Percentiles rank a stretch among this genome's conserved stretches.
Conservation (phyloP, 805 yeast species). For the Pichia sporocuriosa region DNA sequence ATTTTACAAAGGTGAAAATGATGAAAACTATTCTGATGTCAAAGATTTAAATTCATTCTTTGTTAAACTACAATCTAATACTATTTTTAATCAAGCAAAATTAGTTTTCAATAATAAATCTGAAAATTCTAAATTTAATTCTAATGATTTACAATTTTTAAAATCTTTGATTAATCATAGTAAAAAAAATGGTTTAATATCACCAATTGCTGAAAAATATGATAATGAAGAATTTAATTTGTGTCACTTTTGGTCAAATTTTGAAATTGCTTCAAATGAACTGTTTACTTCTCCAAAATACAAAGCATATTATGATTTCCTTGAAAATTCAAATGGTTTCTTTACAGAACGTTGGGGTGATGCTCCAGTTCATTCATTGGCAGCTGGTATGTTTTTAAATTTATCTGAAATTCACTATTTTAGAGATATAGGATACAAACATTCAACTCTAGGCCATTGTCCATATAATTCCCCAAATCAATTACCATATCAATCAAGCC, state of each 20-base stretch:
- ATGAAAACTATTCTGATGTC: constrained; percentile 24
- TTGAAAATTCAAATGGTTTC: constrained; percentile 77
- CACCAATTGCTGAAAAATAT: constrained; percentile 45
- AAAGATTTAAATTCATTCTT: constrained; percentile 24
- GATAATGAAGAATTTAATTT: constrained; percentile 64
- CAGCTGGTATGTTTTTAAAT: constrained; percentile 68
- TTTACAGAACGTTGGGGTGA: constrained; percentile 96
- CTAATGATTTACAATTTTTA: constrained; percentile 29
- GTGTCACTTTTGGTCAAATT: constrained; percentile 91
- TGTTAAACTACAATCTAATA: constrained; percentile 19
- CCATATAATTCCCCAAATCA: constrained; percentile 62
- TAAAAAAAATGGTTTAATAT: constrained; percentile 27
- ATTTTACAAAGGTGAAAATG: constrained; percentile 30
- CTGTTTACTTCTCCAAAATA: constrained; percentile 63
- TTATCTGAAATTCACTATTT: constrained; percentile 77
- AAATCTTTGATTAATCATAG: constrained; percentile 35
- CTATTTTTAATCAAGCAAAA: constrained; percentile 23
- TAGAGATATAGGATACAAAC: constrained; percentile 86
- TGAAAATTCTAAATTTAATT: constrained; percentile 11
- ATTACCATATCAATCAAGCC: constrained; percentile 34
- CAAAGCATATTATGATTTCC: constrained; percentile 54
- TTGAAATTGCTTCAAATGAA: constrained; percentile 82
- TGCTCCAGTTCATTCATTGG: constrained; percentile 90
- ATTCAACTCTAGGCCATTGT: constrained; percentile 77
- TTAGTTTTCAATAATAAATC: neutral